These are phyloP conservation scores for Poa pratensis DNA, from an alignment of 176 grass and related monocot species.

Conservation along the genomic window DNA sequence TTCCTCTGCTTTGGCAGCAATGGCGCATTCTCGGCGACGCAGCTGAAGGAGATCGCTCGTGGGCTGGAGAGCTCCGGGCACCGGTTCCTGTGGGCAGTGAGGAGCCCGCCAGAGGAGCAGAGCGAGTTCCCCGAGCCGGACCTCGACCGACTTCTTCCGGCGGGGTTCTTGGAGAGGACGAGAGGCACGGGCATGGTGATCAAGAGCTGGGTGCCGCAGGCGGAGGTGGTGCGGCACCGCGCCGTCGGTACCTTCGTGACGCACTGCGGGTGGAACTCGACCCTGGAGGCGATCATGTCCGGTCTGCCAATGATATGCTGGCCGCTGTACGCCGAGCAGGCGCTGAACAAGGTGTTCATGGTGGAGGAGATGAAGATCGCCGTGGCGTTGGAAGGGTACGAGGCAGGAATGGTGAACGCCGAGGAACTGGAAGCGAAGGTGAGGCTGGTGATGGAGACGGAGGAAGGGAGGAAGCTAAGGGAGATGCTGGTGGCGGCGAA, in stretches of 20 bases:
- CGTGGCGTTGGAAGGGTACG: slow-evolving; percentile 46
- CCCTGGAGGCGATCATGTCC: slow-evolving; percentile 44
- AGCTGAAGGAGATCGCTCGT: slow-evolving; percentile 42
- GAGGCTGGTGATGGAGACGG: slow-evolving; percentile 39
- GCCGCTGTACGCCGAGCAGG: slow-evolving; percentile 76
- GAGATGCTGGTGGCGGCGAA: background rate
- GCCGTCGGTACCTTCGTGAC: slow-evolving; percentile 61
- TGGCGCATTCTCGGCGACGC: slow-evolving; percentile 40
- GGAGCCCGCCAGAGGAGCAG: background rate
- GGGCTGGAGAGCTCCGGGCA: slow-evolving; percentile 59
- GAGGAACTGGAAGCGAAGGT: slow-evolving; percentile 48
- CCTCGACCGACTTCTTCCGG: slow-evolving; percentile 39
- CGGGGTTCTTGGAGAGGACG: slow-evolving; percentile 43
- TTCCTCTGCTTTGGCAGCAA: slow-evolving; percentile 61
- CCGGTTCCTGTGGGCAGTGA: slow-evolving; percentile 60
- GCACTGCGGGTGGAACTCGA: slow-evolving; percentile 72
- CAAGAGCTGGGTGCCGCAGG: slow-evolving; percentile 52
- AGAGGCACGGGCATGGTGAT: slow-evolving; percentile 24
- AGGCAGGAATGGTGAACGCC: slow-evolving; percentile 36
- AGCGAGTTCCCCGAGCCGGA: slow-evolving; percentile 18
- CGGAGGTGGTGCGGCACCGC: slow-evolving; percentile 45
- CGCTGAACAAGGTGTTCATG: slow-evolving; percentile 68
- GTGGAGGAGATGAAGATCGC: slow-evolving; percentile 42
- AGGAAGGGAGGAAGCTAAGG: slow-evolving; percentile 33
- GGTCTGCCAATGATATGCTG: slow-evolving; percentile 72